phyloP scores from a whole-genome alignment of 805 yeast species.

The Lipomyces orientalis region DNA sequence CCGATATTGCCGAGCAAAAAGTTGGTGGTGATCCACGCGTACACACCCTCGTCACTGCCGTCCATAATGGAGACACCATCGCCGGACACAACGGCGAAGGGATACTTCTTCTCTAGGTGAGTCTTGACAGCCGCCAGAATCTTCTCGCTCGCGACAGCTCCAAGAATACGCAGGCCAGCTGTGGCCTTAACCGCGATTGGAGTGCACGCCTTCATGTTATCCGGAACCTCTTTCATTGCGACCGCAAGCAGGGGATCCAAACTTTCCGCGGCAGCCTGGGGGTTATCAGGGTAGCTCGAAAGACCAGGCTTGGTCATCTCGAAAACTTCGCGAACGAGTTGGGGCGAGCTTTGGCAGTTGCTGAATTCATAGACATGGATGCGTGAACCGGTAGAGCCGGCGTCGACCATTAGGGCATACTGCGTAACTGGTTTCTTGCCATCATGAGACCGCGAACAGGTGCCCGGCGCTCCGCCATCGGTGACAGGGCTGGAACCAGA shows the following conservation, averaged over 20 bases:
- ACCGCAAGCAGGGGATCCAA: conserved; percentile 78
- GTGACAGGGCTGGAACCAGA: neutral
- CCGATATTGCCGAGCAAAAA: conserved; percentile 94
- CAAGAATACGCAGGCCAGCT: conserved; percentile 90
- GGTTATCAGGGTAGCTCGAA: conserved; percentile 79
- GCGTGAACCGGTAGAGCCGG: conserved; percentile 97
- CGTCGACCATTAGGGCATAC: conserved; percentile 93
- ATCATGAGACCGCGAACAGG: conserved; percentile 47
- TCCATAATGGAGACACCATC: conserved; percentile 93
- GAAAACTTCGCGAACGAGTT: conserved; percentile 76
- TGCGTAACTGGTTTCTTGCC: conserved; percentile 54
- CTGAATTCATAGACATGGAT: conserved; percentile 93
- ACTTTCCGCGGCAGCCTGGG: conserved; percentile 85
- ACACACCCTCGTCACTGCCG: conserved; percentile 97
- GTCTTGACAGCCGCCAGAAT: conserved; percentile 77
- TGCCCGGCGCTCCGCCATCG: conserved; percentile 10
- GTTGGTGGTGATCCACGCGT: conserved; percentile 98
- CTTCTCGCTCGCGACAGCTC: conserved; percentile 70
- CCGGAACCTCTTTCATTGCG: conserved; percentile 81
- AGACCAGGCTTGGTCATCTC: conserved; percentile 92
- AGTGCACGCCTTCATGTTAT: conserved; percentile 72
- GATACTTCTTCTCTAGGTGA: conserved; percentile 79
- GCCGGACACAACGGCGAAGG: conserved; percentile 87
- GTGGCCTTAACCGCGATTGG: conserved; percentile 98
- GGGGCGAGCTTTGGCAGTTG: conserved; percentile 84